Evolutionary conservation across 2,329 filamentous ascomycete genomes (phyloP).

Genomic region (Rutstroemia sp.): DNA sequence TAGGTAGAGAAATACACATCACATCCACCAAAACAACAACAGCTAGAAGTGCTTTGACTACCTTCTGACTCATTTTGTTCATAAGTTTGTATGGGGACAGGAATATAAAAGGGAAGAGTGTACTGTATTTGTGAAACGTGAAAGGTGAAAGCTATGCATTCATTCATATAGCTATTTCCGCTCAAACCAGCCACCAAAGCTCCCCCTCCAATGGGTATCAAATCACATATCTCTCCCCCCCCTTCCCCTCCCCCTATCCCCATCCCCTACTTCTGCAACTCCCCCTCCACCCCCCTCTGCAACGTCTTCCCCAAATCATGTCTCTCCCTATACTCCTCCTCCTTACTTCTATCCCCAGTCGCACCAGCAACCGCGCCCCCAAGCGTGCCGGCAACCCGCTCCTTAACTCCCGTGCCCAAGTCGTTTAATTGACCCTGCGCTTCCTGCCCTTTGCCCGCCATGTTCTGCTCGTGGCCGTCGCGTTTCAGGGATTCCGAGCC

Average conservation of each 20-base stretch:
- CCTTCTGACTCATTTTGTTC: too few relatives aligned
- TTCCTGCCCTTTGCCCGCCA: conserved; percentile 72
- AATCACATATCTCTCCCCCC: too few relatives aligned
- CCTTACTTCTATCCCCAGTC: conserved; percentile 59
- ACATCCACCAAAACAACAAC: too few relatives aligned
- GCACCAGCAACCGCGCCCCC: conserved; percentile 65
- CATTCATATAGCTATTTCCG: too few relatives aligned
- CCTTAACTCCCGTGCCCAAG: conserved; percentile 56
- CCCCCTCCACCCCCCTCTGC: conserved; percentile 75
- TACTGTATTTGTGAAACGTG: too few relatives aligned
- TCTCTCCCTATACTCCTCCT: conserved; percentile 56
- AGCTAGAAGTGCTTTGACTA: too few relatives aligned
- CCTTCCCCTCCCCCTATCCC: background rate
- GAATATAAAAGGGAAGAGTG: too few relatives aligned
- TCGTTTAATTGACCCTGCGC: conserved; percentile 76
- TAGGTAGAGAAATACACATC: too few relatives aligned
- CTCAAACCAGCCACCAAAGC: too few relatives aligned
- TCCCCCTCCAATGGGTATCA: too few relatives aligned
- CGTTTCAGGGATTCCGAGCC: conserved; percentile 73
- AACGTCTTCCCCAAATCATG: conserved; percentile 79
- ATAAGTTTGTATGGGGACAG: too few relatives aligned
- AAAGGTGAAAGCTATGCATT: too few relatives aligned
- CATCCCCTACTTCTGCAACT: conserved; percentile 56
- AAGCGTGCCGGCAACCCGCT: conserved; percentile 63
- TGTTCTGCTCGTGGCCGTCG: conserved; percentile 69